Percentiles rank a stretch among this genome's conserved stretches.
phyloP scores from a whole-genome alignment of 2,329 filamentous ascomycete genomes.

The Rhynchosporium graminicola region DNA sequence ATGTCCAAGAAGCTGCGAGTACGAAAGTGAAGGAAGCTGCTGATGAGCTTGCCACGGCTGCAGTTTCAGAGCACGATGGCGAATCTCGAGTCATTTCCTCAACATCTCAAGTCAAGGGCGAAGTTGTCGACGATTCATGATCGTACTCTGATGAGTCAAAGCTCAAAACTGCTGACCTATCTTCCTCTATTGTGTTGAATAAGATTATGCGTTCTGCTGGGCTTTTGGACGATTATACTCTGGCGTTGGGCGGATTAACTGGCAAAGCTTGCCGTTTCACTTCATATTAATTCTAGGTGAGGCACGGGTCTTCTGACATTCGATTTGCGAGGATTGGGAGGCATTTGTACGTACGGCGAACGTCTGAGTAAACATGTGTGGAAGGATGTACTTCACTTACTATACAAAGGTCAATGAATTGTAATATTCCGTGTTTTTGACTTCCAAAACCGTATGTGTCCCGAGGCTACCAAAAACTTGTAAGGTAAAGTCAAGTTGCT shows the following conservation, averaged over 20 bases:
- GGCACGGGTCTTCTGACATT: too few species aligned
- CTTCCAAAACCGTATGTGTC: too few species aligned
- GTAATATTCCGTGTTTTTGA: too few species aligned
- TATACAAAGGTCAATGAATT: too few species aligned
- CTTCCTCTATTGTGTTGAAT: neutral
- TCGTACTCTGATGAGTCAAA: conserved; percentile 4
- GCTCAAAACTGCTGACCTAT: too few species aligned
- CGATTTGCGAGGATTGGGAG: too few species aligned
- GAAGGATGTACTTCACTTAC: too few species aligned
- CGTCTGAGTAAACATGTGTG: too few species aligned
- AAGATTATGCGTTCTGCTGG: neutral
- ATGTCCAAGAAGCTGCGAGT: neutral
- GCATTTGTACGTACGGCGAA: too few species aligned
- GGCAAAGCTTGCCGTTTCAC: neutral
- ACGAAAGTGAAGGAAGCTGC: conserved; percentile 5
- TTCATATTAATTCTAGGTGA: neutral
- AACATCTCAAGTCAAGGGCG: neutral
- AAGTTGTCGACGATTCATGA: conserved; percentile 8
- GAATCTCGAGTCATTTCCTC: neutral
- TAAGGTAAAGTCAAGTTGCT: too few species aligned
- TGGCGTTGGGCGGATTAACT: neutral
- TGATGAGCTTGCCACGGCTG: neutral
- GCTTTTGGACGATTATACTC: neutral
- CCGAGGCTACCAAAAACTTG: too few species aligned
- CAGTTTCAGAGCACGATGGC: neutral